Percentiles rank a stretch among this genome's conserved stretches.
Conservation (phyloP, 2,329 filamentous ascomycete genomes). For the Boeremia lycopersici region DNA sequence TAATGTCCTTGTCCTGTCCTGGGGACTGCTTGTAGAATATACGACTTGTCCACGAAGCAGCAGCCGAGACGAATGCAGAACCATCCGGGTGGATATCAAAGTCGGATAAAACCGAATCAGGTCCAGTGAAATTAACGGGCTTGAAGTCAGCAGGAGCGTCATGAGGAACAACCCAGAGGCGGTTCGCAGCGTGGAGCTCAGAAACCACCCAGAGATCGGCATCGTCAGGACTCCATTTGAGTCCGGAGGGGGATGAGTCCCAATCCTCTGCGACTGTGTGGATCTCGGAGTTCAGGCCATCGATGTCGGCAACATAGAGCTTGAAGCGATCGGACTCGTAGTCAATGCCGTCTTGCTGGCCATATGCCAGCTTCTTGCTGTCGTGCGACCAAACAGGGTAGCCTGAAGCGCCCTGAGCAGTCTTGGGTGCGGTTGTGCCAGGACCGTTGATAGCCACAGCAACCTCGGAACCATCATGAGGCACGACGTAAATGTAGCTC, state of each 20-base stretch:
- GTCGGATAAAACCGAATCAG: slow-evolving; percentile 41
- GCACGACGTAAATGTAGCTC: slow-evolving; percentile 77
- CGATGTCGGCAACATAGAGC: slow-evolving; percentile 43
- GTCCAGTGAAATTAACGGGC: slow-evolving; percentile 52
- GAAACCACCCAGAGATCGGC: slow-evolving; percentile 41
- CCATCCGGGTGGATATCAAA: slow-evolving; percentile 65
- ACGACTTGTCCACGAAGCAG: slow-evolving; percentile 40
- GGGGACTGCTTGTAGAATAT: slow-evolving; percentile 40
- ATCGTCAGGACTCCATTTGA: slow-evolving; percentile 40
- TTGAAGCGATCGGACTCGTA: slow-evolving; percentile 82
- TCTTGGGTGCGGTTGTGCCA: slow-evolving; percentile 34
- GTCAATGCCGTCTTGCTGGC: slow-evolving; percentile 65
- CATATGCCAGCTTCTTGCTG: slow-evolving; percentile 76
- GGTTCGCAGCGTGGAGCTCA: slow-evolving; percentile 37
- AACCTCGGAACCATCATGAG: slow-evolving; percentile 64
- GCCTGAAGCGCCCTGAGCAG: slow-evolving; percentile 66
- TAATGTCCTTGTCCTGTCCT: slow-evolving; percentile 40
- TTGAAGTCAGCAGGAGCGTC: slow-evolving; percentile 58
- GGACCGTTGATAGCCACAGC: slow-evolving; percentile 43
- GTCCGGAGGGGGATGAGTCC: slow-evolving; percentile 39
- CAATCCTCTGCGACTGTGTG: slow-evolving; percentile 40
- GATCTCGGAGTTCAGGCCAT: slow-evolving; percentile 35
- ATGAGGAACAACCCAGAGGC: slow-evolving; percentile 67
- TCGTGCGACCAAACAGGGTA: slow-evolving; percentile 76
- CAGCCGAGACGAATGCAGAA: slow-evolving; percentile 52